Evolutionary conservation across 2,329 filamentous ascomycete species (phyloP).

Genomic region (Aspergillus hiratsukae): DNA sequence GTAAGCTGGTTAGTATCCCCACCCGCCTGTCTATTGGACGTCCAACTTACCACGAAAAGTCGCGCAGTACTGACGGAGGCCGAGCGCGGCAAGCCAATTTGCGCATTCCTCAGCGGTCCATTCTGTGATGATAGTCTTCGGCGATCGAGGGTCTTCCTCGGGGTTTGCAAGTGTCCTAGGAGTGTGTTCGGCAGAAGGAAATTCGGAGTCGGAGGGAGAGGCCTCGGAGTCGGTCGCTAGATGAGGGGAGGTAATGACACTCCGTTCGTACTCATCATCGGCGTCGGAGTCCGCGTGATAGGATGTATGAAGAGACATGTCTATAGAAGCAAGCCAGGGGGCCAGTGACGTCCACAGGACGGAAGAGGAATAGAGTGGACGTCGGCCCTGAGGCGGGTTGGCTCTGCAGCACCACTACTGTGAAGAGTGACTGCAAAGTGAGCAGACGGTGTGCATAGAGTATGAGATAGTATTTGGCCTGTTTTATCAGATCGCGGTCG

Average conservation of each 20-base stretch:
- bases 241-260: constrained; percentile 54
- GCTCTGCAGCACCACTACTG: neutral
- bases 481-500: neutral
- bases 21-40: constrained; percentile 1
- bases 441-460: neutral
- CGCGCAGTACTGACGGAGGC: constrained; percentile 76
- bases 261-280: constrained; percentile 63
- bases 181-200: constrained; percentile 57
- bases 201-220: constrained; percentile 55
- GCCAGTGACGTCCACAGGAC: constrained; percentile 12
- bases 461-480: neutral
- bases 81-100: constrained; percentile 77
- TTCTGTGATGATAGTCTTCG: constrained; percentile 54
- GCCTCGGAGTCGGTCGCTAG: constrained; percentile 54
- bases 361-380: constrained; percentile 9
- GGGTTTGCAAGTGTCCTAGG: constrained; percentile 56
- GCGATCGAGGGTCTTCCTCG: constrained; percentile 49
- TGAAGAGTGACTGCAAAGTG: neutral
- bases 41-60: constrained; percentile 70
- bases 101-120: constrained; percentile 80
- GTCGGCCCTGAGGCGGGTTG: constrained; percentile 1
- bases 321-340: constrained; percentile 5
- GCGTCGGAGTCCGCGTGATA: constrained; percentile 62
- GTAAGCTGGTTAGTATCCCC: neutral
- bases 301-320: constrained; percentile 43